Evolutionary conservation across 1,284 basidiomycete species (phyloP).

Genomic region (Ceratorhiza oryzae-sativae): DNA sequence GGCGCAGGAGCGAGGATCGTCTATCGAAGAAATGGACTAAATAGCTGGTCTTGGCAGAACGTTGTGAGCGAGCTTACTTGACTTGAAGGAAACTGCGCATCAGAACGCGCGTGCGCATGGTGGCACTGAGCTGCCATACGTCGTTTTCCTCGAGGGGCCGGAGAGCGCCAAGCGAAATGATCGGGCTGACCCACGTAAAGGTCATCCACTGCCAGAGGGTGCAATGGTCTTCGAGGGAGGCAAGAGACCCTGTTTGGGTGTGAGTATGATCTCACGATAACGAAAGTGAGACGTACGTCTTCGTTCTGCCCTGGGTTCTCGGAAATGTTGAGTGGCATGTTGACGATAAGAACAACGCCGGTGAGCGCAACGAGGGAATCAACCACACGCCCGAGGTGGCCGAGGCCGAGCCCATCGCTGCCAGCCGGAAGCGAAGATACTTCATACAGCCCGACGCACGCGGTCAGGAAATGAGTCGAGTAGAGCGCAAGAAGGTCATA

Average conservation of each 20-base stretch:
- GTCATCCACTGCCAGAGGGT: slow-evolving; percentile 41
- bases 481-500: slow-evolving; percentile 36
- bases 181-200: slow-evolving; percentile 40
- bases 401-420: not conserved
- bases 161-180: slow-evolving; percentile 36
- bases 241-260: slow-evolving; percentile 1
- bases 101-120: slow-evolving; percentile 36
- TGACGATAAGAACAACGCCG: slow-evolving; percentile 22
- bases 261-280: not conserved
- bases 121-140: slow-evolving; percentile 39
- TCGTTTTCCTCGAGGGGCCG: slow-evolving; percentile 40
- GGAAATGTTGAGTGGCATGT: slow-evolving; percentile 28
- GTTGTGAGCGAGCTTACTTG: slow-evolving; percentile 9
- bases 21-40: slow-evolving; percentile 4
- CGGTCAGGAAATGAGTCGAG: slow-evolving; percentile 25
- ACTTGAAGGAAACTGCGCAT: slow-evolving; percentile 39
- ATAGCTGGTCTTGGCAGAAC: not conserved
- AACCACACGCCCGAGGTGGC: slow-evolving; percentile 12
- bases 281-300: slow-evolving; percentile 11
- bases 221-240: slow-evolving; percentile 40
- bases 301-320: slow-evolving; percentile 26
- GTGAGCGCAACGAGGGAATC: slow-evolving; percentile 15
- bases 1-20: slow-evolving; percentile 37
- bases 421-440: not conserved
- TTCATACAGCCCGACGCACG: slow-evolving; percentile 27